phyloP scores from a whole-genome alignment of 257 asterid species.

The Oldenlandia corymbosa region DNA sequence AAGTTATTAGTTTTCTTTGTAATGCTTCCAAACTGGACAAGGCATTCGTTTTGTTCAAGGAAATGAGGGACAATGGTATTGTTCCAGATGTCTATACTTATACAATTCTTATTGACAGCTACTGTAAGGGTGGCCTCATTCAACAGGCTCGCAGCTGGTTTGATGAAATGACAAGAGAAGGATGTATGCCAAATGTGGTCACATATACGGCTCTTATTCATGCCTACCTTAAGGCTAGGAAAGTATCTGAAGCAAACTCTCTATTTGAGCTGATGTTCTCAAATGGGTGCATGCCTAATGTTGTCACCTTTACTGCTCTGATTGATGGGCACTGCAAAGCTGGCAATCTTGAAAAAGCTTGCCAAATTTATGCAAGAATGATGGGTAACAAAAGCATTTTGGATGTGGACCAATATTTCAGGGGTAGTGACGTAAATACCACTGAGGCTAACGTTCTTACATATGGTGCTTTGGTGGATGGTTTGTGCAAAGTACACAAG shows the following conservation, averaged over 20 bases:
- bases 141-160: constrained; percentile 83
- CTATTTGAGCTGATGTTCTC: constrained; percentile 71
- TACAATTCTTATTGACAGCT: constrained; percentile 80
- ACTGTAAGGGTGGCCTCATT: constrained; percentile 83
- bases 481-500: constrained; percentile 83
- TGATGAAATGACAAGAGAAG: constrained; percentile 68
- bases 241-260: constrained; percentile 58
- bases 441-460: constrained; percentile 70
- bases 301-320: constrained; percentile 78
- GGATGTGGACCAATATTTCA: constrained; percentile 68
- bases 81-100: constrained; percentile 84
- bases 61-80: constrained; percentile 61
- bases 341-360: constrained; percentile 71
- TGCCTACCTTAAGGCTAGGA: constrained; percentile 81
- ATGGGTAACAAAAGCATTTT: constrained; percentile 42
- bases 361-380: constrained; percentile 77
- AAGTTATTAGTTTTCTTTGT: constrained; percentile 71
- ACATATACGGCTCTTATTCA: constrained; percentile 87
- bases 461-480: constrained; percentile 87
- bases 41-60: constrained; percentile 65
- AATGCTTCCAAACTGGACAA: constrained; percentile 75
- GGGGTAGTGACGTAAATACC: constrained; percentile 31
- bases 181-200: constrained; percentile 79
- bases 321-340: constrained; percentile 94
- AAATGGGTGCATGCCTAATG: constrained; percentile 75